Evolutionary conservation across 805 yeast species (phyloP), one percentile per base, ranked within the genome.

Genomic region (Starmerella stellata): DNA sequence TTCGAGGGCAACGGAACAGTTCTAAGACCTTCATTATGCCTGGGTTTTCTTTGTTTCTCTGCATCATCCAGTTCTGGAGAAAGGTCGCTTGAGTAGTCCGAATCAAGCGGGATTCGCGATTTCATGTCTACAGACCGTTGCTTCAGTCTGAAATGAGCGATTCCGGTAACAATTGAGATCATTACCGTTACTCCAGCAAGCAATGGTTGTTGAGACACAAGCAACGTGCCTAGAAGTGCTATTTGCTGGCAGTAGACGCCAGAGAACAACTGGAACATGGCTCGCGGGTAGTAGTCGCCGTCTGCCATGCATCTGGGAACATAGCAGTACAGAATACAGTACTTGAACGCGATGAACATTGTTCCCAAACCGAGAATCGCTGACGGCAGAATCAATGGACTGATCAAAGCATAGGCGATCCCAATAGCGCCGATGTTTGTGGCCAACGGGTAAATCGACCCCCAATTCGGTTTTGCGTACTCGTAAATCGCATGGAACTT

Each of bases 201-300:
- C 64, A 68, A 32, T 55, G 62, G 42, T 58, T 66, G 38, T 50
- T 64, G 62, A 44, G 75, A 75, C 14, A 78, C 56, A 31, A 79
- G 68, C 48, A 80, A 75, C 8, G 81, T 59, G 0, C 95, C 95
- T 31, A 79, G 66, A 49, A 83, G 57, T 44, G 85, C 78, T 28
- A 76, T 62, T 51, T 83, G 92, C 51, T 80, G 63, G 50, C 83
- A 79, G 54, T 83, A 83, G 1, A 83, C 59, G 0, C 95, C 95
- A 0, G 78, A 64, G 50, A 78, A 81, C 33, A 83, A 56, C 41
- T 81, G 93, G 41, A 77, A 65, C 16, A 83, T 56, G 0, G 93
- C 92, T 2, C 63, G 62, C 1, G 90, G 79, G 54, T 79, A 83
- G 34, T 78, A 61, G 41, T 62, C 64, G 0, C 94, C 95, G 24